Base-by-base conservation (phyloP, 2,329 filamentous ascomycete species). In the Sporothrix euskadiensis region DNA sequence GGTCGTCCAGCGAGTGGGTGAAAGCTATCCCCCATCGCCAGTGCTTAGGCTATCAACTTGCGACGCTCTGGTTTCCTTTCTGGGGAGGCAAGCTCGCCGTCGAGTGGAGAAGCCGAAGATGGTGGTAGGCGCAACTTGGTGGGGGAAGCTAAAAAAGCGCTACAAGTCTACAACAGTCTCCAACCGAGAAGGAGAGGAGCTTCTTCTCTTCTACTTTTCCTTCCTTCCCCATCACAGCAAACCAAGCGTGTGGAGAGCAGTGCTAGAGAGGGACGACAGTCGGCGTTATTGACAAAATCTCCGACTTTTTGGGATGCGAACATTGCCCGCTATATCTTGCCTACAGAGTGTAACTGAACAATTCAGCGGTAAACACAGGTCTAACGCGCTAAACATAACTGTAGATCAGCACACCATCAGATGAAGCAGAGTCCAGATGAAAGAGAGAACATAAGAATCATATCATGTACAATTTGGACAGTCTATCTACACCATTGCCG, bases 1-100 rank as follows among this genome's bases (percentile, higher is more conserved):
- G 52, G n/a, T 10, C 4, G 32, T 32, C 30, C 10, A 35, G 35
- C 22, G 22, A 57, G 22, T 22, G 14, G 49, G 49, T 2, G 22
- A 22, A 14, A 7, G 14, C 49, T 26, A n/a, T 26, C 39, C 59
- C 19, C 19, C 35, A 8, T 52, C 65, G 65, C 65, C 52, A 68
- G 30, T 69, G 47, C 66, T 54, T 69, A 69, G 66, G 44, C 66
- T 69, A 56, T 39, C 66, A 69, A 69, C 47, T 54, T 47, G 47
- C 66, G 66, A 35, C 66, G 66, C 66, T 69, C 47, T 69, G 44
- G 12, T 54, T 54, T 39, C 47, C 47, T 22, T 69, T 54, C 30
- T 39, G 30, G 47, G 65, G 47, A 69, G 65, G 44, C 41, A 22
- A 26, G 47, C 19, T 56, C 47, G 66, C 12, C 32, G 26, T 26